Percentiles rank a stretch among this genome's conserved stretches.
Conservation (phyloP, 2,329 filamentous ascomycete species). For the Xylariales sp. region DNA sequence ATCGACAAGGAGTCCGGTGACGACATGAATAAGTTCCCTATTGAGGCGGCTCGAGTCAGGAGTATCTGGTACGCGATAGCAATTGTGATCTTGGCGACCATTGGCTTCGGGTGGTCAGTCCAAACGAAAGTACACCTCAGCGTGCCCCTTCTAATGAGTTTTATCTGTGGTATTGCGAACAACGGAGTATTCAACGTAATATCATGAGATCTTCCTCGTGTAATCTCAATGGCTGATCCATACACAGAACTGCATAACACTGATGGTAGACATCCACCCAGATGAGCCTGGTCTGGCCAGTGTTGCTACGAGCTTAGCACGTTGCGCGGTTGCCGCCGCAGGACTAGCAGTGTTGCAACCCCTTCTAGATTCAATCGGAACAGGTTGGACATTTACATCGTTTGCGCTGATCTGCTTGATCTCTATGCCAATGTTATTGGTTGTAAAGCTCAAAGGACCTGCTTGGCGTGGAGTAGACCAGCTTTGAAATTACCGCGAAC, state of each 20-base stretch:
- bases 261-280: not conserved
- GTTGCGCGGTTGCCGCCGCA: no score
- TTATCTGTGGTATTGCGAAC: not conserved
- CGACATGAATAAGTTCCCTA: not conserved
- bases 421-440: no score
- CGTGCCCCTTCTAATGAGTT: not conserved
- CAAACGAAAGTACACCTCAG: not conserved
- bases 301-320: not conserved
- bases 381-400: no score
- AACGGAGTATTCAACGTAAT: not conserved
- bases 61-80: not conserved
- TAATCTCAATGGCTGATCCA: not conserved
- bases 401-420: no score
- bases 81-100: not conserved
- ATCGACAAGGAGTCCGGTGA: conserved; percentile 1
- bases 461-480: no score
- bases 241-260: not conserved
- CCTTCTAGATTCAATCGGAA: no score
- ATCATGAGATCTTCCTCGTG: not conserved
- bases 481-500: no score
- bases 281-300: not conserved
- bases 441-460: no score
- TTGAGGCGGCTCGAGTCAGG: not conserved
- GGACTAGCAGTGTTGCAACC: no score
- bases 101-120: not conserved